These are phyloP conservation scores for Mycena citricolor DNA, from an alignment of 1,284 basidiomycete genomes.

Conservation along the genomic window DNA sequence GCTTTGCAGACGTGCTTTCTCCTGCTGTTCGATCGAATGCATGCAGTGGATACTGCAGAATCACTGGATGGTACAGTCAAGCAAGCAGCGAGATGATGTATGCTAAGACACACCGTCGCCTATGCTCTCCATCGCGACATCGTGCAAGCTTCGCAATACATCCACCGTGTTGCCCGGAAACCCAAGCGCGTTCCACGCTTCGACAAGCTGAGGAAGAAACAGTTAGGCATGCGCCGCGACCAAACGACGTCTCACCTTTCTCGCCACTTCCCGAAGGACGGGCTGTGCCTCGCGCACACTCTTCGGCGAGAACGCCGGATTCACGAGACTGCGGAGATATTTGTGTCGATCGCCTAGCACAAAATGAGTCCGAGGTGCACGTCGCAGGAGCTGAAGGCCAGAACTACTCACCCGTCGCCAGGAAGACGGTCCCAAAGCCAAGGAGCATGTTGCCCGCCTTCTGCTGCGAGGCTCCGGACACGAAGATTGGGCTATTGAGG, in stretches of 20 bases:
- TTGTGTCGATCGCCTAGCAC: slow-evolving; percentile 5
- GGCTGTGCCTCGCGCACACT: slow-evolving; percentile 10
- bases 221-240: not conserved
- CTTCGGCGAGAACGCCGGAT: slow-evolving; percentile 12
- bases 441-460: slow-evolving; percentile 8
- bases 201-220: slow-evolving; percentile 6
- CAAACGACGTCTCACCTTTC: not conserved
- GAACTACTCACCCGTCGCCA: slow-evolving; percentile 4
- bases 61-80: not conserved
- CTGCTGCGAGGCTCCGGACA: slow-evolving; percentile 1
- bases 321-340: slow-evolving; percentile 13
- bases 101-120: slow-evolving; percentile 1
- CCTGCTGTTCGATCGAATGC: not conserved
- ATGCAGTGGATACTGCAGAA: slow-evolving; percentile 10
- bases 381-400: not conserved
- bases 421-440: slow-evolving; percentile 8
- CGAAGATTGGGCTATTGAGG: slow-evolving; percentile 9
- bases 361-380: not conserved
- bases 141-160: not conserved
- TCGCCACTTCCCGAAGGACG: slow-evolving; percentile 1
- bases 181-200: slow-evolving; percentile 11
- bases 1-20: slow-evolving; percentile 5
- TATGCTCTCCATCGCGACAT: slow-evolving; percentile 10
- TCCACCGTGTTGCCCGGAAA: slow-evolving; percentile 8
- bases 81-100: not conserved